Conservation (phyloP, 345 rosid species). For the Xanthoceras sorbifolium region DNA sequence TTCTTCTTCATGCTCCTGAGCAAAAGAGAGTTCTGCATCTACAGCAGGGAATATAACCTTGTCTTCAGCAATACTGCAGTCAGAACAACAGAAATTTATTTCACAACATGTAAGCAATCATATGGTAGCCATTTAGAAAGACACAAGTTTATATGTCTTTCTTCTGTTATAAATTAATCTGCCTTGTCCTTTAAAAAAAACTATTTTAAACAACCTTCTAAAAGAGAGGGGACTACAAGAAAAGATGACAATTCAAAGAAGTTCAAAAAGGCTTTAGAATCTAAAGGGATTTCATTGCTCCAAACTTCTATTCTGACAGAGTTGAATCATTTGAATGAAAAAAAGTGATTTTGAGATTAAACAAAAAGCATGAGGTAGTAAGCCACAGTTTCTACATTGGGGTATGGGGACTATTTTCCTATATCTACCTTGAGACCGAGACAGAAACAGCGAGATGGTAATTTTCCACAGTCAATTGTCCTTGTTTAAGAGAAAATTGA, state of each 20-base stretch:
- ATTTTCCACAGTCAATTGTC: background rate
- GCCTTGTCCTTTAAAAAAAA: background rate
- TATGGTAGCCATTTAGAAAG: background rate
- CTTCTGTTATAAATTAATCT: background rate
- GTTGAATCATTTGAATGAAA: background rate
- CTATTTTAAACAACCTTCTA: background rate
- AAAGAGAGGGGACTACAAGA: background rate
- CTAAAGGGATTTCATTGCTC: background rate
- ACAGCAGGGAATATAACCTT: constrained; percentile 67
- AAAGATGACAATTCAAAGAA: background rate
- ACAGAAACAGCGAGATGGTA: background rate
- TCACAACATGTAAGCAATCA: constrained; percentile 16
- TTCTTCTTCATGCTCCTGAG: constrained; percentile 64
- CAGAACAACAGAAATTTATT: constrained; percentile 22
- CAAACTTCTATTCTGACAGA: background rate
- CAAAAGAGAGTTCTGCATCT: constrained; percentile 55
- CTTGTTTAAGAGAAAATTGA: background rate
- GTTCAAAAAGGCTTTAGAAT: background rate
- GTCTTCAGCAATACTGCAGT: constrained; percentile 67
- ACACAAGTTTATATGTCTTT: background rate
- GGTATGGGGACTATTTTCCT: background rate
- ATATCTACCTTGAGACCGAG: background rate
- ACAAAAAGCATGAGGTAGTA: background rate
- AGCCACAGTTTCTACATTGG: background rate
- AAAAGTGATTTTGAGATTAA: background rate